Conservation (phyloP, 768 basidiomycete species). For the Hypholoma sublateritium region DNA sequence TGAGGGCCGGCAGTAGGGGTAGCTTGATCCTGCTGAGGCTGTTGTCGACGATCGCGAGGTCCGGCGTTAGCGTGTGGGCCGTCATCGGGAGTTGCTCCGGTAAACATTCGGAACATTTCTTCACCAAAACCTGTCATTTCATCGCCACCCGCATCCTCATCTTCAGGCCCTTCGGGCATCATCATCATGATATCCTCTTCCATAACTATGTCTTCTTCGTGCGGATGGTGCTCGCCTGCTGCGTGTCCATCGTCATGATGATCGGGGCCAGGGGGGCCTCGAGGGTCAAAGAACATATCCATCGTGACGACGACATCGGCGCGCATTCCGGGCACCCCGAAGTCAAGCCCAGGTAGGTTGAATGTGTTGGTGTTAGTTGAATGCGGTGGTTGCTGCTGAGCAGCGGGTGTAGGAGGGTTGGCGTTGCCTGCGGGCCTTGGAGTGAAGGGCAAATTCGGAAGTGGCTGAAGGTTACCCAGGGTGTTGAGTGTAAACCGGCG, state of each 20-base stretch:
- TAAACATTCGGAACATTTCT: constrained; percentile 6
- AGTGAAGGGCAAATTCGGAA: background rate
- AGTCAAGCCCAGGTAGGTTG: constrained; percentile 1
- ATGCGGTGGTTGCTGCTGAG: background rate
- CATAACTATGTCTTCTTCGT: background rate
- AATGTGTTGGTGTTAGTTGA: background rate
- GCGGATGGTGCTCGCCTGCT: background rate
- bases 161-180: constrained; percentile 2
- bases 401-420: background rate
- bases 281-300: constrained; percentile 16
- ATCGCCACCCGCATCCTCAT: constrained; percentile 1
- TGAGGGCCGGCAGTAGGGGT: background rate
- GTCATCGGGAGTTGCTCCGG: background rate
- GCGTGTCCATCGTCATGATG: background rate
- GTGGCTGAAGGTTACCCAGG: background rate
- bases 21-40: constrained; percentile 2
- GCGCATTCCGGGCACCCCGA: constrained; percentile 1
- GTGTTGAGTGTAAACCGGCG: background rate
- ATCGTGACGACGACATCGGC: constrained; percentile 9
- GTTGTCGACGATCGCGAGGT: background rate
- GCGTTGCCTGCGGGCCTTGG: background rate
- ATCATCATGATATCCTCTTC: constrained; percentile 1
- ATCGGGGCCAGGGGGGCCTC: background rate
- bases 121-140: background rate
- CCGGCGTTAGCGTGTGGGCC: background rate